Evolutionary conservation across 352 stramenopile genomes (phyloP), one percentile per base, ranked within the genome.

Genomic region (Phytophthora nicotianae): DNA sequence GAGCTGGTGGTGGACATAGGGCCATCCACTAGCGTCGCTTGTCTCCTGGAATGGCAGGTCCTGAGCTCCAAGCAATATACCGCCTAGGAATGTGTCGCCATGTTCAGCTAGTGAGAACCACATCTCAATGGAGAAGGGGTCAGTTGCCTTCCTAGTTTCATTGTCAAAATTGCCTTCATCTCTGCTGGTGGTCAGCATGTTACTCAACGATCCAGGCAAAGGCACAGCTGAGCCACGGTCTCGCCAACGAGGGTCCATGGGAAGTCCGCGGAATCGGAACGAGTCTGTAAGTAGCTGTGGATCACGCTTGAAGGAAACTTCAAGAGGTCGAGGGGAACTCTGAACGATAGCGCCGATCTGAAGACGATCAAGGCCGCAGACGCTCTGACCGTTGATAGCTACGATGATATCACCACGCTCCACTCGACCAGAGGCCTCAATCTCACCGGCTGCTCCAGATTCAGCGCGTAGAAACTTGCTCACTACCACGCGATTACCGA

Each of bases 381-480:
- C 79, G 23, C 57, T 75, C 29, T 84, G 77, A 38, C 70, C 71
- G 50, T 93, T 93, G n/a, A 93, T 71, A 0, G 75, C 79, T 19
- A 83, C 62, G 35, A 93, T 77, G 47, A 86, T 60, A 50, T 93
- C 83, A 8, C 83, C 83, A 7, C 86, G 74, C 23, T 72, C 65
- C 19, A 90, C 81, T 27, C 64, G 62, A 3, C 76, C 75, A 9
- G 81, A 89, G n/a, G 74, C 78, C 21, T 93, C 81, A 46, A 93
- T 88, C 62, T 93, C 83, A 35, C 83, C 83, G 23, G 82, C 56
- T 0, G 77, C 79, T 7, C 81, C 83, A 0, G 74, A 81, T 9
- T 80, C 77, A 20, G 79, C 65, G 7, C 77, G 81, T 46, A 90
- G 37, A 26, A 91, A 91, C 43, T 88, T 89, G 69, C 83, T 91